Percentiles rank a stretch among this genome's conserved stretches.
These are phyloP conservation scores for Penicillium sp. DNA, from an alignment of 2,329 filamentous ascomycete species.

Conservation along the genomic window DNA sequence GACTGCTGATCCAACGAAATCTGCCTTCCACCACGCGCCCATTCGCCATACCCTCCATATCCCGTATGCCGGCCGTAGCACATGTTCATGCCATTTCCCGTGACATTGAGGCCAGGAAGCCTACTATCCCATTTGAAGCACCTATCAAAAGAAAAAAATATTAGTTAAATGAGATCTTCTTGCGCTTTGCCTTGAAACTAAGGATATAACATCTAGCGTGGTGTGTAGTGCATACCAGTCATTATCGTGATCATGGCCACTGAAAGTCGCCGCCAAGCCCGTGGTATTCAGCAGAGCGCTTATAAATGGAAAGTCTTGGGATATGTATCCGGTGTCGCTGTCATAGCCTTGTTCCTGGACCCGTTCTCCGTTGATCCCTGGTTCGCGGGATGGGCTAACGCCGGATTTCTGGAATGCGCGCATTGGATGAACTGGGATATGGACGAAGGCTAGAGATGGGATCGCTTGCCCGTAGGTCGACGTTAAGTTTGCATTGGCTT, in stretches of 20 bases:
- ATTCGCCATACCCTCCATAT: conserved; percentile 68
- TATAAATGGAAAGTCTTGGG: conserved; percentile 64
- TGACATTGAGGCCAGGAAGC: conserved; percentile 32
- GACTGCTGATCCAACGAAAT: conserved; percentile 50
- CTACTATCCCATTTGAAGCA: conserved; percentile 44
- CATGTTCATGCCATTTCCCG: conserved; percentile 47
- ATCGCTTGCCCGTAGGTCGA: conserved; percentile 37
- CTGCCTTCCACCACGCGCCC: conserved; percentile 61
- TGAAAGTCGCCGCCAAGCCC: conserved; percentile 60
- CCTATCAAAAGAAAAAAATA: conserved; percentile 11
- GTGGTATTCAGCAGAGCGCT: conserved; percentile 55
- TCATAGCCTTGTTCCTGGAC: conserved; percentile 26
- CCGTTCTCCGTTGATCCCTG: conserved; percentile 52
- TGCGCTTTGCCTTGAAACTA: not conserved
- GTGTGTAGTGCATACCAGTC: conserved; percentile 52
- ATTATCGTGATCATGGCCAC: conserved; percentile 66
- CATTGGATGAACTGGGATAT: conserved; percentile 52
- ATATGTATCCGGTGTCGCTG: conserved; percentile 33
- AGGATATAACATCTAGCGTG: not conserved
- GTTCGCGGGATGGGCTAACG: conserved; percentile 45
- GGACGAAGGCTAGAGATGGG: conserved; percentile 56
- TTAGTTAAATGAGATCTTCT: conserved; percentile 15
- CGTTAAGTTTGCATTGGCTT: conserved; percentile 33
- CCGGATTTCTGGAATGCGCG: conserved; percentile 45
- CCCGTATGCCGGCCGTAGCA: conserved; percentile 68